Conservation (phyloP, 805 yeast genomes). For the Zygoascus flipseniorum region DNA sequence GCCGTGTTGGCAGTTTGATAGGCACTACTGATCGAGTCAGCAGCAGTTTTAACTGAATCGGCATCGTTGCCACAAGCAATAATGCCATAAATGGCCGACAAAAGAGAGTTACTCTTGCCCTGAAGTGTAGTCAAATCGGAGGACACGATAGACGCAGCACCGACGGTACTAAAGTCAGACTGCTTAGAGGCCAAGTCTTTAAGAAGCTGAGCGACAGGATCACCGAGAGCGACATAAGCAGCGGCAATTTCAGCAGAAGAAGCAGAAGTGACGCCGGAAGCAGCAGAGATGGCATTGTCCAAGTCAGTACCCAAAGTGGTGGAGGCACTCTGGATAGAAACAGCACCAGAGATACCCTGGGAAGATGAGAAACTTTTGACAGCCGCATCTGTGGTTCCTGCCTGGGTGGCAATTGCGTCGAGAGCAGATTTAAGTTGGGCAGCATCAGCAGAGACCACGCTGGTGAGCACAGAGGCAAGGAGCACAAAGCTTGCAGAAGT, state of each 20-base stretch:
- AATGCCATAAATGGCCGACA: conserved; percentile 4
- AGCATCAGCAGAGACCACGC: neutral
- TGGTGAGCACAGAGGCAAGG: neutral
- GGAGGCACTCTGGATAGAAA: conserved; percentile 22
- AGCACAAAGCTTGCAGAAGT: neutral
- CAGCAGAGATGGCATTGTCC: conserved; percentile 6
- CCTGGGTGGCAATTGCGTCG: neutral
- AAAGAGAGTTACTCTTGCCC: conserved; percentile 3
- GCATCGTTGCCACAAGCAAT: conserved; percentile 10
- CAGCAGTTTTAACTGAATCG: conserved; percentile 11
- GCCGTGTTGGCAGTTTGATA: conserved; percentile 7
- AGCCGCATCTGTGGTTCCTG: conserved; percentile 8
- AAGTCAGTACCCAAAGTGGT: conserved; percentile 17
- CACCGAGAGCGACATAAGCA: conserved; percentile 7
- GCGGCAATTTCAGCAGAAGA: conserved; percentile 10
- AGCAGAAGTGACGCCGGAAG: conserved; percentile 9
- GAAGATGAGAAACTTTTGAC: conserved; percentile 7
- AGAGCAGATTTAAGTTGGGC: neutral
- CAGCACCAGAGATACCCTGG: conserved; percentile 24
- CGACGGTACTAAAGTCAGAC: conserved; percentile 18
- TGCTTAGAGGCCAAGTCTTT: conserved; percentile 19
- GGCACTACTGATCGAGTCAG: conserved; percentile 7
- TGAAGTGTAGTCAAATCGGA: conserved; percentile 7
- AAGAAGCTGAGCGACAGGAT: conserved; percentile 10
- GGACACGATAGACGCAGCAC: conserved; percentile 13